Evolutionary conservation across 1,284 basidiomycete species (phyloP).

Genomic region (Trichosporon inkin): DNA sequence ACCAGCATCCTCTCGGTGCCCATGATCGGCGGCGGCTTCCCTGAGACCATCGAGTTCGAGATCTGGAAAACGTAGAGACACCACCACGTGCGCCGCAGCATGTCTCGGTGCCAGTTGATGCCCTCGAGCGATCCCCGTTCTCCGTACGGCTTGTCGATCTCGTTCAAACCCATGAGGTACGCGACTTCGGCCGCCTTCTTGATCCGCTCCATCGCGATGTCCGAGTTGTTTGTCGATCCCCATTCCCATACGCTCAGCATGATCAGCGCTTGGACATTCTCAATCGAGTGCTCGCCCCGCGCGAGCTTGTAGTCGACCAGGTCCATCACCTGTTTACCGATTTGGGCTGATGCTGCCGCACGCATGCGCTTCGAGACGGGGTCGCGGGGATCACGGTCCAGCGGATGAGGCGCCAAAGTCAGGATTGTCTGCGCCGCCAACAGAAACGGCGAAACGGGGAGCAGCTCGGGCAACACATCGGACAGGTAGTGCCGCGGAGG

Average conservation of each 20-base stretch:
- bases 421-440: slow-evolving; percentile 49
- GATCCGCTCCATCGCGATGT: slow-evolving; percentile 29
- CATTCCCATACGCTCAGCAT: slow-evolving; percentile 50
- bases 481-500: slow-evolving; percentile 40
- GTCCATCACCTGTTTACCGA: slow-evolving; percentile 28
- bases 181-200: slow-evolving; percentile 40
- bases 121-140: slow-evolving; percentile 36
- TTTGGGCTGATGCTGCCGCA: slow-evolving; percentile 28
- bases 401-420: slow-evolving; percentile 43
- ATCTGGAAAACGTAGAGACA: slow-evolving; percentile 43
- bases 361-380: slow-evolving; percentile 40
- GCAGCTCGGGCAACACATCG: slow-evolving; percentile 34
- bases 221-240: slow-evolving; percentile 39
- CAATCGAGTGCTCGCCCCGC: slow-evolving; percentile 27
- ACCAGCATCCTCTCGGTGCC: slow-evolving; percentile 26
- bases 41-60: slow-evolving; percentile 32
- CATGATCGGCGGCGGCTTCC: slow-evolving; percentile 28
- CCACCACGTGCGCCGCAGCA: slow-evolving; percentile 50
- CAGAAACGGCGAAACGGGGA: slow-evolving; percentile 45
- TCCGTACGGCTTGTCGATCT: slow-evolving; percentile 33
- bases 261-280: slow-evolving; percentile 44
- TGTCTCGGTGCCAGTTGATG: slow-evolving; percentile 44
- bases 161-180: slow-evolving; percentile 47
- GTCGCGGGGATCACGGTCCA: slow-evolving; percentile 42
- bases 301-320: slow-evolving; percentile 21